Base-by-base conservation (phyloP, 148 eudicot species). In the Persicaria tinctoria region DNA sequence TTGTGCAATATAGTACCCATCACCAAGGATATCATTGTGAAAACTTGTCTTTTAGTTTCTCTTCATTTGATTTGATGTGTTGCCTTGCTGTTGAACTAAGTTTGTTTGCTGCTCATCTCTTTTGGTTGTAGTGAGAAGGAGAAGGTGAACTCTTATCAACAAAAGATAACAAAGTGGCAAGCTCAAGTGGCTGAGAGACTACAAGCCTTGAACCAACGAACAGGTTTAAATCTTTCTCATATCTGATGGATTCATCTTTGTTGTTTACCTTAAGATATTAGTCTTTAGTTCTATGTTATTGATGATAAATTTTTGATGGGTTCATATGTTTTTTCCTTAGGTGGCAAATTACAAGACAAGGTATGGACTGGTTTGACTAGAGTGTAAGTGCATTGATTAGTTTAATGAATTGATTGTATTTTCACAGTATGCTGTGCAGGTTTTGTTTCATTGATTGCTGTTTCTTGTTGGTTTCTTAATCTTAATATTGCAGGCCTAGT, bases 141-240 rank as follows among this genome's bases (percentile, higher is more conserved):
- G 87, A 95, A 95, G 85, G 99, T 95, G 77, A 89, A 89, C 75
- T 85, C 97, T 70, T 86, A 89, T 84, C 97, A 93, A 70, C 88
- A 89, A 75, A 95, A 92, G 89, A 90, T 95, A 86, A 87, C 94
- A 79, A 87, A 89, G 71, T 95, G 97, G 99, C 99, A 92, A 85
- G 83, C 83, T 47, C 87, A 92, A 56, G 96, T 90, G 44, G 83
- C 94, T 44, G 97, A 95, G 73, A 89, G 99, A 84, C 71, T 95
- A 73, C 86, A 80, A 77, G 82, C 83, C 68, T 79, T 95, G 82
- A 76, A 84, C 79, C 82, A 74, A 47, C 83, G 97, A 77, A 72
- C 85, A 84, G 97, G 99, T 92, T 68, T 53, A 66, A 12, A 44
- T 41, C 44, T 17, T 66, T 13, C 14, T 66, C 1, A 32, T 66